phyloP scores from a whole-genome alignment of 371 early-diverging fungal genomes.

The Modicella reniformis region DNA sequence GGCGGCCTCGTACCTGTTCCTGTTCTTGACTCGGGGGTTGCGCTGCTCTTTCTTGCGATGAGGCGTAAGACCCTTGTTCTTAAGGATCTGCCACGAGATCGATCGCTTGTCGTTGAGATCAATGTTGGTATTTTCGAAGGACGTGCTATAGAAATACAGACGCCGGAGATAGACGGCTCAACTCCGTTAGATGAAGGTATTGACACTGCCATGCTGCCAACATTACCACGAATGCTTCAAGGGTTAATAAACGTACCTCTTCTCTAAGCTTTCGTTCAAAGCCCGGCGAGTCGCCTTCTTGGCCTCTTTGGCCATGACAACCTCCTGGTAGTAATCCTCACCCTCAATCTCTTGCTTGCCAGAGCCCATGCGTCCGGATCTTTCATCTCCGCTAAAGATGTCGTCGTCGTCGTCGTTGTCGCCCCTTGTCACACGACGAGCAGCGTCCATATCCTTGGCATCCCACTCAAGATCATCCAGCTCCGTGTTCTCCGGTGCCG shows the following conservation, averaged over 20 bases:
- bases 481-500: conserved; percentile 67
- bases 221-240: too few relatives aligned
- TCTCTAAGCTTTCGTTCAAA: conserved; percentile 57
- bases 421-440: conserved; percentile 44
- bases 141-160: conserved; percentile 37
- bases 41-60: conserved; percentile 92
- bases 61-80: conserved; percentile 95
- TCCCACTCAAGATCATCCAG: conserved; percentile 72
- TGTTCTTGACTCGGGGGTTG: conserved; percentile 95
- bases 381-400: conserved; percentile 33
- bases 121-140: conserved; percentile 53
- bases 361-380: conserved; percentile 42
- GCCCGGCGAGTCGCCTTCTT: conserved; percentile 62
- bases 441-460: conserved; percentile 62
- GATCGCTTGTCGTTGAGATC: conserved; percentile 75
- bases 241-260: conserved; percentile 40
- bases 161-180: too few relatives aligned
- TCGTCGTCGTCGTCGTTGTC: conserved; percentile 39
- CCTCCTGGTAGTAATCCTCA: conserved; percentile 69
- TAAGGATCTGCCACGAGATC: conserved; percentile 88
- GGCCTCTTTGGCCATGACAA: conserved; percentile 58
- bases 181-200: too few relatives aligned
- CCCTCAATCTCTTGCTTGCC: conserved; percentile 55
- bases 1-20: conserved; percentile 87
- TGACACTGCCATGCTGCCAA: too few relatives aligned